phyloP scores from a whole-genome alignment of 306 rosid genomes.

The Cucumis cinereus region DNA sequence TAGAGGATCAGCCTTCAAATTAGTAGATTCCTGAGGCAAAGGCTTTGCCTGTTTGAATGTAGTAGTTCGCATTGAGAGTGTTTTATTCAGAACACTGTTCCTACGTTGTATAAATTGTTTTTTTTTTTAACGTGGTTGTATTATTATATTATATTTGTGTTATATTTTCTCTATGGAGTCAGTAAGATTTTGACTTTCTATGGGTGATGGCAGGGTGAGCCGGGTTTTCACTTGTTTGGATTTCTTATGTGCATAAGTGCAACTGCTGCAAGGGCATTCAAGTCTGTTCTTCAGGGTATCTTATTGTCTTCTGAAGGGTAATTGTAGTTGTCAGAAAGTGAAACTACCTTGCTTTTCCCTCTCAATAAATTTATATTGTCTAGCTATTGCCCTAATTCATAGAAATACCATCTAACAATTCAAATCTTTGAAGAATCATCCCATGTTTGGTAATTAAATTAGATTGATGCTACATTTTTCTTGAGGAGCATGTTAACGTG shows the following conservation, averaged over 20 bases:
- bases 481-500: not conserved
- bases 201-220: slow-evolving; percentile 80
- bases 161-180: slow-evolving; percentile 7
- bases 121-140: not conserved
- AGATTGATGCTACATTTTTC: not conserved
- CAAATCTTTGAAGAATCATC: not conserved
- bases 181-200: slow-evolving; percentile 15
- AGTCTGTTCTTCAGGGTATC: slow-evolving; percentile 94
- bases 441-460: not conserved
- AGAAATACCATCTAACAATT: not conserved
- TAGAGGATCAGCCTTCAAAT: not conserved
- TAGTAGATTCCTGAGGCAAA: not conserved
- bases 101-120: not conserved
- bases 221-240: slow-evolving; percentile 84
- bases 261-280: slow-evolving; percentile 98
- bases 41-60: not conserved
- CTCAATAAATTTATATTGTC: not conserved
- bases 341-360: not conserved
- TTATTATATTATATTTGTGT: slow-evolving; percentile 3
- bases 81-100: not conserved
- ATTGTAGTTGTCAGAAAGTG: not conserved
- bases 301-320: slow-evolving; percentile 97
- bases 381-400: not conserved
- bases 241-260: slow-evolving; percentile 92
- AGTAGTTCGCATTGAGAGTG: not conserved